Evolutionary conservation across 192 early-diverging fungal genomes (phyloP).

Genomic region (Phycomyces nitens): DNA sequence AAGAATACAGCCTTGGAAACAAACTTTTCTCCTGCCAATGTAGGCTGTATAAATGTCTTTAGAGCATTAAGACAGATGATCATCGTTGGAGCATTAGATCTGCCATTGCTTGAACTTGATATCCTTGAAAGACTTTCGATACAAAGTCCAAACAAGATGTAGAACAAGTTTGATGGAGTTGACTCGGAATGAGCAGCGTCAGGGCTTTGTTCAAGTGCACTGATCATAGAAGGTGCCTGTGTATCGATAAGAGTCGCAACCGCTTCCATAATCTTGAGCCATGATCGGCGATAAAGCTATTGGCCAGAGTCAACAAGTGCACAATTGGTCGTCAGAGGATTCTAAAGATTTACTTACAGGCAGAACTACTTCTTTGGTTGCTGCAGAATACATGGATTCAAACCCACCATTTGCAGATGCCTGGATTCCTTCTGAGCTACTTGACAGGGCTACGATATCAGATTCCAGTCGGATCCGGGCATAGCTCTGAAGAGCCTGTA

Average conservation of each 20-base stretch:
- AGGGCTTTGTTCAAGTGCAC: constrained; percentile 36
- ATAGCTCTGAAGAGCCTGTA: constrained; percentile 57
- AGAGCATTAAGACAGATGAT: constrained; percentile 51
- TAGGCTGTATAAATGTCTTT: constrained; percentile 50
- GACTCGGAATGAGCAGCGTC: constrained; percentile 15
- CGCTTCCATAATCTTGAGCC: constrained; percentile 56
- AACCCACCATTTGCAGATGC: constrained; percentile 40
- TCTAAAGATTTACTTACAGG: constrained; percentile 46
- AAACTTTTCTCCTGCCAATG: constrained; percentile 34
- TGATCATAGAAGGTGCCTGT: constrained; percentile 42
- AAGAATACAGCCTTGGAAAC: constrained; percentile 52
- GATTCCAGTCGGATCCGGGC: constrained; percentile 64
- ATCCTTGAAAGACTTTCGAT: constrained; percentile 53
- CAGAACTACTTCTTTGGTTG: constrained; percentile 63
- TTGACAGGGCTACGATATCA: constrained; percentile 42
- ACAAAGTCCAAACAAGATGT: constrained; percentile 70
- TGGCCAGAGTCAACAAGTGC: not conserved
- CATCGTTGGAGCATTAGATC: constrained; percentile 36
- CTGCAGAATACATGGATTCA: constrained; percentile 60
- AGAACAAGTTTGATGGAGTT: constrained; percentile 43
- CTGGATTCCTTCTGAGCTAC: constrained; percentile 27
- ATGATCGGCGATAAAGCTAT: constrained; percentile 55
- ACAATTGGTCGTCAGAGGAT: not conserved
- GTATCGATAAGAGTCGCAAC: constrained; percentile 49
- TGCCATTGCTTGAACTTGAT: constrained; percentile 32